Base-by-base conservation (phyloP, 2,329 filamentous ascomycete species). In the Aspergillus ustus region DNA sequence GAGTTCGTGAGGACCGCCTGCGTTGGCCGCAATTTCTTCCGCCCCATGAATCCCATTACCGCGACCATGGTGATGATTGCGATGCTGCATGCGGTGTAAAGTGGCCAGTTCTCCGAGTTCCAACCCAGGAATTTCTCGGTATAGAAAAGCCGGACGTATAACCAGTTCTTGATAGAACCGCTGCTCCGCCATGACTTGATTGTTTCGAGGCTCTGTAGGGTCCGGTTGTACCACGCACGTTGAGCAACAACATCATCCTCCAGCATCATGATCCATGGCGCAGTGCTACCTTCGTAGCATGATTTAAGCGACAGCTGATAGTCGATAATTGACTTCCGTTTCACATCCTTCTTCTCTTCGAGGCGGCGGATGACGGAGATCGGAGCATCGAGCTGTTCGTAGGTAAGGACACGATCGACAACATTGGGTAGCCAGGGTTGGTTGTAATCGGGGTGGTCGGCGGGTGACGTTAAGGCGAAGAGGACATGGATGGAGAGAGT, bases 181-280 rank as follows among this genome's bases (percentile, higher is more conserved):
- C 28, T 59, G 17, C 40, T 43, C 9, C 49, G 50, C 66, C 63
- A 64, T 1, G 60, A 53, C 50, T 78, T 71, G 7, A 77, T 73
- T n/a, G 69, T 65, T 25, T 74, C 64, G 13, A 82, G 68, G 3
- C 72, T 80, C 15, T 73, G 64, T 59, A 78, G 70, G 0, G 78
- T 79, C 9, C 77, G 74, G 43, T 75, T 70, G 62, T 79, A 82
- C 81, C 81, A 83, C 8, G 77, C 76, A 40, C 79, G 76, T 68
- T 80, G 75, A 34, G 80, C 81, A 9, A 84, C 63, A 7, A 78
- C 75, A 61, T 83, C 81, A 61, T 83, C 81, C 64, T 83, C 81
- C 8, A 83, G 68, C 57, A 83, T 77, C 19, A 76, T 71, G 54
- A 81, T 76, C 67, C 81, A 82, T 8, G 74, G 75, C 9, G 79